phyloP scores from a whole-genome alignment of 129 eudicot species.

The Flaveria trinervia region DNA sequence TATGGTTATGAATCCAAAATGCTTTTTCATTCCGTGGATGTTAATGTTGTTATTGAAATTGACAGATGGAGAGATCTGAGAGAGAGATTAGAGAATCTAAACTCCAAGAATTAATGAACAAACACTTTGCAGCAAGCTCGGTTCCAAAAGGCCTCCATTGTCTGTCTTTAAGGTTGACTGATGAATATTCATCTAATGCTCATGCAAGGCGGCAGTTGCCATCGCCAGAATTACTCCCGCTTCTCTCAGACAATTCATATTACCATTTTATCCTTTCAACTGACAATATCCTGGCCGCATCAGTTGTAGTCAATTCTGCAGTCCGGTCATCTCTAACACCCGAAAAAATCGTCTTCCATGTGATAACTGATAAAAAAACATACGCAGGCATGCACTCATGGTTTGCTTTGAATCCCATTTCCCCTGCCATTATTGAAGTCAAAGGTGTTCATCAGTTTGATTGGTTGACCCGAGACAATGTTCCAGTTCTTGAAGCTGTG shows the following conservation, averaged over 20 bases:
- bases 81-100: conserved; percentile 84
- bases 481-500: conserved; percentile 97
- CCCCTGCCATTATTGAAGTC: conserved; percentile 92
- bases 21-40: conserved; percentile 6
- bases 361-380: conserved; percentile 96
- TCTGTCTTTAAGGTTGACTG: conserved; percentile 87
- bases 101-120: conserved; percentile 90
- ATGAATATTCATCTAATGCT: conserved; percentile 96
- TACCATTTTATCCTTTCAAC: conserved; percentile 83
- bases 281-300: conserved; percentile 93
- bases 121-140: conserved; percentile 96
- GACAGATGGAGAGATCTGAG: conserved; percentile 95
- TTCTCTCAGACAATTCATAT: conserved; percentile 87
- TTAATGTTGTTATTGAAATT: neutral
- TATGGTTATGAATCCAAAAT: conserved; percentile 10
- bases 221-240: conserved; percentile 88
- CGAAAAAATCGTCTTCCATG: conserved; percentile 83
- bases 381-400: conserved; percentile 99
- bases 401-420: conserved; percentile 86
- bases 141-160: conserved; percentile 95
- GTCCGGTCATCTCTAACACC: conserved; percentile 74
- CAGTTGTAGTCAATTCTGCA: conserved; percentile 94
- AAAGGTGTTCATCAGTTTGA: conserved; percentile 99
- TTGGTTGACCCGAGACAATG: conserved; percentile 96
- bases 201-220: conserved; percentile 96